Evolutionary conservation across 441 rosid species (phyloP).

Genomic region (Mallotus japonicus): DNA sequence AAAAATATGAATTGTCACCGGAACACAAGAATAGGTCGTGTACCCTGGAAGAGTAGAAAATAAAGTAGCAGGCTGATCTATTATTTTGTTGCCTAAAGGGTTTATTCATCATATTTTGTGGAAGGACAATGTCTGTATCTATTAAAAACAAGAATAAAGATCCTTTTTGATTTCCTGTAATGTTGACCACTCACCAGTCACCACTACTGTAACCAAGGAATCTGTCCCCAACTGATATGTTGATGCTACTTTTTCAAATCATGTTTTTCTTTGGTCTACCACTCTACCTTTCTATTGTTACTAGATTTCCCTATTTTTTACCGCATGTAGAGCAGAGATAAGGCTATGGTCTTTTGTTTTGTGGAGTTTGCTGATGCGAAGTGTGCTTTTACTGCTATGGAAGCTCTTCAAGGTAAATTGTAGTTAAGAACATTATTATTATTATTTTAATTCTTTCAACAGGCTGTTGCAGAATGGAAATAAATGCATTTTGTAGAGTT

Average conservation of each 20-base stretch:
- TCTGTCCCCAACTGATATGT: not conserved
- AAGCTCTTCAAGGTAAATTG: constrained; percentile 56
- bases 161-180: not conserved
- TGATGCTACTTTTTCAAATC: constrained; percentile 8
- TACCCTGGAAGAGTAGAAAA: not conserved
- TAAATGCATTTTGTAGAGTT: too few species aligned
- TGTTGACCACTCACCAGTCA: not conserved
- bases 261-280: constrained; percentile 10
- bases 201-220: not conserved
- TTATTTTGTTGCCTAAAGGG: not conserved
- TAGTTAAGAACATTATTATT: not conserved
- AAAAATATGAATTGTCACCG: not conserved
- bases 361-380: constrained; percentile 51
- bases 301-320: constrained; percentile 5
- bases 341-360: constrained; percentile 52
- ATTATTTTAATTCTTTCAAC: not conserved
- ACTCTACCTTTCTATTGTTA: not conserved
- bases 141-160: not conserved
- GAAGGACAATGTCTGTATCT: not conserved
- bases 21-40: not conserved
- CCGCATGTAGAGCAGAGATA: constrained; percentile 44
- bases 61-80: not conserved
- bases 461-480: too few species aligned
- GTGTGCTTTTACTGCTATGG: constrained; percentile 50
- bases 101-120: not conserved